A percentile compares a stretch with the other conserved stretches of the same genome.
phyloP scores from a whole-genome alignment of 176 grass and related monocot species.

The Aegilops tauschii region DNA sequence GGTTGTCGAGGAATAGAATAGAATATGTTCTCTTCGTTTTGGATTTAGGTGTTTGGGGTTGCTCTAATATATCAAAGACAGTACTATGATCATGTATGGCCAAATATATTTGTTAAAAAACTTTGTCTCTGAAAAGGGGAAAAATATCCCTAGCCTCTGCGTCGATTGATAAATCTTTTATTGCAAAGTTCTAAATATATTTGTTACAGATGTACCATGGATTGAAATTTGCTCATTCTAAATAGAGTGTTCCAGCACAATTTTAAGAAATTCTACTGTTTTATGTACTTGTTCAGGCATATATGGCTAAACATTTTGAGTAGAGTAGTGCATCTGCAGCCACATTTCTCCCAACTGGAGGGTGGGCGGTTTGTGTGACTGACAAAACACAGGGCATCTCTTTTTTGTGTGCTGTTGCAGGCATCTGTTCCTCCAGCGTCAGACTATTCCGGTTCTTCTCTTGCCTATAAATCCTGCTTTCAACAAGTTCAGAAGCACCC shows the following conservation, averaged over 20 bases:
- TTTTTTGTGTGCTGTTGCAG: slow-evolving; percentile 8
- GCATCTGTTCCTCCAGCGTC: slow-evolving; percentile 24
- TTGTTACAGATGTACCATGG: too few species aligned
- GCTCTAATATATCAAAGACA: not conserved
- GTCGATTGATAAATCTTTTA: too few species aligned
- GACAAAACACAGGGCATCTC: slow-evolving; percentile 26
- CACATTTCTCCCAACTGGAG: not conserved
- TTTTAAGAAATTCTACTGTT: not conserved
- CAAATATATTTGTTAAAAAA: not conserved
- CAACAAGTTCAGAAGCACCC: not conserved
- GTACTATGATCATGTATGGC: not conserved
- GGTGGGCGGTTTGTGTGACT: not conserved
- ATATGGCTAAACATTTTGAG: not conserved
- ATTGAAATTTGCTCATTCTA: not conserved
- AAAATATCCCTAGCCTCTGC: too few species aligned
- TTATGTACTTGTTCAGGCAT: not conserved
- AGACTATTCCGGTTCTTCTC: slow-evolving; percentile 32
- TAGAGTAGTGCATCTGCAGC: not conserved
- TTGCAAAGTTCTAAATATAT: too few species aligned
- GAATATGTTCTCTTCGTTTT: slow-evolving; percentile 27
- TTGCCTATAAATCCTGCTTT: not conserved
- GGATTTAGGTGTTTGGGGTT: slow-evolving; percentile 5
- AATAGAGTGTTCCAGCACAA: not conserved
- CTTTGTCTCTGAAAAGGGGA: too few species aligned
- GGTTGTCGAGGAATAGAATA: slow-evolving; percentile 34